Percentiles rank a stretch among this genome's conserved stretches.
Evolutionary conservation across 768 basidiomycete species (phyloP).

Genomic region (Lactifluus volemus): DNA sequence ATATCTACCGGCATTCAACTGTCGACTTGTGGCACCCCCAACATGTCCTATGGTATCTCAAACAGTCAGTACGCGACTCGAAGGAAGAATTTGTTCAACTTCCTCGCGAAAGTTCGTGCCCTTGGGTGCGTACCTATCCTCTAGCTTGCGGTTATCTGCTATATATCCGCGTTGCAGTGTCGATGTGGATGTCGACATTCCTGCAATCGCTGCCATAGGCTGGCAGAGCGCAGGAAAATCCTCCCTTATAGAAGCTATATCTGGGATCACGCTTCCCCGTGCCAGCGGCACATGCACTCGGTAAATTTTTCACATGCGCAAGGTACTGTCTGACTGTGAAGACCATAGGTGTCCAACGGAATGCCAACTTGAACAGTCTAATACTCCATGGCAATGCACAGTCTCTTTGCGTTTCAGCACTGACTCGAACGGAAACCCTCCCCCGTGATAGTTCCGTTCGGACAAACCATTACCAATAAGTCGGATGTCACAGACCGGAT

Average conservation of each 20-base stretch:
- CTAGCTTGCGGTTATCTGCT: conserved; percentile 5
- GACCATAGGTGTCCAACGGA: conserved; percentile 31
- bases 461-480: conserved; percentile 39
- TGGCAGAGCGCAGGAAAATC: conserved; percentile 71
- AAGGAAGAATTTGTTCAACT: conserved; percentile 42
- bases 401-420: conserved; percentile 27
- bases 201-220: conserved; percentile 66
- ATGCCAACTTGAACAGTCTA: conserved; percentile 25
- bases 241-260: conserved; percentile 69
- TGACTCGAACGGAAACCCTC: conserved; percentile 22
- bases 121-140: conserved; percentile 40
- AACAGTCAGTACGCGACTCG: conserved; percentile 34
- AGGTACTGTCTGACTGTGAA: background rate
- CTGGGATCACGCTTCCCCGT: conserved; percentile 60
- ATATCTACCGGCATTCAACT: background rate
- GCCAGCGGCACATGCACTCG: conserved; percentile 69
- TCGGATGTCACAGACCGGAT: conserved; percentile 55
- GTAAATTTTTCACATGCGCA: conserved; percentile 26
- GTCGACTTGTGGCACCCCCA: background rate
- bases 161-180: conserved; percentile 32
- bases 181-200: conserved; percentile 60
- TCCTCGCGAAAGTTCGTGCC: conserved; percentile 49
- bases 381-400: conserved; percentile 27
- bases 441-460: conserved; percentile 22
- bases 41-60: conserved; percentile 40